phyloP scores from a whole-genome alignment of 768 basidiomycete genomes.

The Polyporus arcularius region DNA sequence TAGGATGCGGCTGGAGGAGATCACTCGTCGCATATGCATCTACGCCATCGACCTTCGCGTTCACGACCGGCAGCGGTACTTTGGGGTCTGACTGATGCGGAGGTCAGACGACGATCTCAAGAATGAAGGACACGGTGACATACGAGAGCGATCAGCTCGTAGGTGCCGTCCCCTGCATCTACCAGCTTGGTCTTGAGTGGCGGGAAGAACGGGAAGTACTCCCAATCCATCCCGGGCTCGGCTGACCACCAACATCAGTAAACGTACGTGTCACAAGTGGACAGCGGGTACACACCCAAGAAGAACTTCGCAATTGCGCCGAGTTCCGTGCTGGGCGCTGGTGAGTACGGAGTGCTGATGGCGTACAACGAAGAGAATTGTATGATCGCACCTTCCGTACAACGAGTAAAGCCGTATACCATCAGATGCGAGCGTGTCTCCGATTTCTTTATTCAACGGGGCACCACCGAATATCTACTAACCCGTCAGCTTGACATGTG shows the following conservation, averaged over 20 bases:
- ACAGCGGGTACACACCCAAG: neutral
- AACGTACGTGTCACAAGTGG: too few relatives aligned
- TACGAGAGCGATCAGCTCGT: conserved; percentile 11
- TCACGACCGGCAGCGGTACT: conserved; percentile 1
- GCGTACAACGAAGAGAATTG: too few relatives aligned
- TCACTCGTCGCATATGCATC: conserved; percentile 42
- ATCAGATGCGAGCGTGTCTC: conserved; percentile 8
- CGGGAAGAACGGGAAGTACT: conserved; percentile 5
- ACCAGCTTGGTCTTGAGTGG: neutral
- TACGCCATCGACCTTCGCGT: conserved; percentile 28
- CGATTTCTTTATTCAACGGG: conserved; percentile 11
- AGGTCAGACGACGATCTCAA: too few relatives aligned
- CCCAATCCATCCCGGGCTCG: conserved; percentile 17
- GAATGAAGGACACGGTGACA: neutral
- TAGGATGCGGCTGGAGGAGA: conserved; percentile 43
- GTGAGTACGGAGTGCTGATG: too few relatives aligned
- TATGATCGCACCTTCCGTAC: conserved; percentile 9
- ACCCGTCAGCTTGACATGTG: neutral
- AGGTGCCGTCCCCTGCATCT: conserved; percentile 2
- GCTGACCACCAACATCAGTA: neutral
- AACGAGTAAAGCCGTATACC: conserved; percentile 8
- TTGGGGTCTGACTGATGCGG: neutral
- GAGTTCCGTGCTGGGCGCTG: conserved; percentile 11
- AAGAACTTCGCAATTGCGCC: conserved; percentile 10
- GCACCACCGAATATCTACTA: conserved; percentile 16